A percentile compares a stretch with the other conserved stretches of the same genome.
Evolutionary conservation across 23 red algal species (phyloP).

Genomic region (Agarophyton chilense): DNA sequence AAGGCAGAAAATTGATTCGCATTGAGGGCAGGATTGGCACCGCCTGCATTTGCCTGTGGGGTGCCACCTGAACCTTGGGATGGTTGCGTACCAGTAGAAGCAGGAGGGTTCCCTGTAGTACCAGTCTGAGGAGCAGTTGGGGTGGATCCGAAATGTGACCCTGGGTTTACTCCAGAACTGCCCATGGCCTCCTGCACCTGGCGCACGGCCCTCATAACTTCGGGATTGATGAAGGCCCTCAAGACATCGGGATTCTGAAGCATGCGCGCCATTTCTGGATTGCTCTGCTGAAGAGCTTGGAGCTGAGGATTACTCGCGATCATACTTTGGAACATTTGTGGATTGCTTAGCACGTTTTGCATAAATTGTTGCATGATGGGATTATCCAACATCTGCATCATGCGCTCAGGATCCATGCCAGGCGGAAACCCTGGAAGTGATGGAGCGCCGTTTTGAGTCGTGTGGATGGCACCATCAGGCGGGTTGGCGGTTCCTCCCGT

Average conservation of each 20-base stretch:
- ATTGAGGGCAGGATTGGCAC: background rate
- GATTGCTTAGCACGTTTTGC: conserved; percentile 61
- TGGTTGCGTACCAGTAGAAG: background rate
- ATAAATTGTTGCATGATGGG: conserved; percentile 81
- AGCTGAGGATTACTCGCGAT: conserved; percentile 77
- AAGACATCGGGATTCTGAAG: conserved; percentile 85
- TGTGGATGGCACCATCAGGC: background rate
- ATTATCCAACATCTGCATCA: conserved; percentile 85
- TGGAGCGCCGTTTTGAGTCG: background rate
- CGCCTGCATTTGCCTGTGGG: background rate
- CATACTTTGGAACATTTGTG: conserved; percentile 78
- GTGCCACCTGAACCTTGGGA: background rate
- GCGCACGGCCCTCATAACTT: conserved; percentile 65
- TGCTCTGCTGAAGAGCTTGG: conserved; percentile 57
- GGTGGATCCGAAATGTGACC: conserved; percentile 15
- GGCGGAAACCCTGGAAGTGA: background rate
- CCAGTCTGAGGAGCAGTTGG: conserved; percentile 10
- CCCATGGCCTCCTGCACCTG: conserved; percentile 74
- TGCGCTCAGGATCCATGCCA: conserved; percentile 28
- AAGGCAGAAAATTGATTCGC: conserved; percentile 41
- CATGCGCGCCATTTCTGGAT: conserved; percentile 85
- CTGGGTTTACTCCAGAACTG: conserved; percentile 11
- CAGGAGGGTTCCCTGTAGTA: background rate
- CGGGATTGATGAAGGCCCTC: conserved; percentile 74
- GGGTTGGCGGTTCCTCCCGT: conserved; percentile 26